Base-by-base conservation (phyloP, 164 flowering plant species). In the Aristolochia contorta region DNA sequence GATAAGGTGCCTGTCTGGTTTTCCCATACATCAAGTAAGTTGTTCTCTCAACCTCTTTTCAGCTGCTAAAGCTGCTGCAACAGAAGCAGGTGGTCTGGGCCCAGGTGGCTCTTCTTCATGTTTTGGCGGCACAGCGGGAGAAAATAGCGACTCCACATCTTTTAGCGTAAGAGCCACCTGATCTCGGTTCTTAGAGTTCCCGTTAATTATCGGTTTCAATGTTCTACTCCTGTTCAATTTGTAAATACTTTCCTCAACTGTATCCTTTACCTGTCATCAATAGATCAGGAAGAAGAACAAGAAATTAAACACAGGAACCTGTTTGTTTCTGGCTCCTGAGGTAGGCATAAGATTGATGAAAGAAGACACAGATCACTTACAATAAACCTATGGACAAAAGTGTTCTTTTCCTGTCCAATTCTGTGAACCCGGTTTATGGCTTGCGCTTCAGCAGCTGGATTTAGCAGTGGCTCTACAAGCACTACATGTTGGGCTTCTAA, bases 371-470 rank as follows among this genome's bases (percentile, higher is more conserved):
- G 12, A 30, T 49, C 33, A 70, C 96, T 7, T 82, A 89, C 98
- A 16, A 89, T 74, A 66, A 93, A 93, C 22, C 97, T 94, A 76
- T 93, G 98, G 59, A 93, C 87, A 19, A 84, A 80, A 0, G 98
- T 93, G 65, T 48, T 72, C 20, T 78, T 77, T 45, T 80, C 72
- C 75, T 93, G 98, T 54, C 97, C 98, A 63, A 89, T 81, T 25
- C 98, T 84, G 72, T 93, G 98, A 30, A 93, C 93, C 72, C 98
- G 66, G 74, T 87, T 86, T 56, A 89, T 82, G 55, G 97, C 98
- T 71, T 93, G 98, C 64, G 97, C 92, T 81, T 93, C 98, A 47
- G 79, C 87, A 24, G 98, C 96, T 21, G 98, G 98, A 75, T 93
- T 93, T 47, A 93, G 91, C 21, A 87, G 78, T 55, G 98, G 98